Evolutionary conservation across 306 rosid species (phyloP), one percentile per base, ranked within the genome.

Genomic region (Senna siamea): DNA sequence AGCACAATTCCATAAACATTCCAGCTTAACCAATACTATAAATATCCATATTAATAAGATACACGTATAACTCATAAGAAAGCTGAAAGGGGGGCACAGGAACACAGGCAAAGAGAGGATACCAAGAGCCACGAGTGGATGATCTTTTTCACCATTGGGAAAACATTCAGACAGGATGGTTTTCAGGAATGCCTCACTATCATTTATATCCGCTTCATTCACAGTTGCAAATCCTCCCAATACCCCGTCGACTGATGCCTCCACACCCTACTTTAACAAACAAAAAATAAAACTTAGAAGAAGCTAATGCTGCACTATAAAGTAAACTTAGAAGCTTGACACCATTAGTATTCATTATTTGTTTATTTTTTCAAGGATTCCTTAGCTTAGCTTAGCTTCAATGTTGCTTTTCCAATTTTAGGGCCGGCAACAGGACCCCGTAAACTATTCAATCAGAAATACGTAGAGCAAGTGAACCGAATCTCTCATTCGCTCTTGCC

Each of bases 221-320:
- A 92, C 90, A 50, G 76, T 85, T 40, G 87, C 90, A 80, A 30
- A 91, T 17, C 98, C 98, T 55, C 98, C 97, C 77, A 94, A 80
- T 4, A 94, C 96, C 32, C 98, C 98, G 66, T 94, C 91, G n/a
- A 86, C 66, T 5, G 90, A 91, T 28, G 98, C 96, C 68, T 88
- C 93, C 59, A 94, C 92, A 32, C 89, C 93, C 96, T 90, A 65
- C 23, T 62, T 78, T 19, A 67, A 55, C 72, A 63, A 35, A 63
- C n/a, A 26, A 63, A 80, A 70, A 41, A 60, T 15, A 2, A 74
- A 54, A 56, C 69, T 54, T 22, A 40, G 22, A 1, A 63, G 17
- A 69, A 22, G 62, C 55, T 20, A 46, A 10, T 17, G 15, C 10
- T 57, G 56, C 41, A 78, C 17, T 46, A n/a, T 62, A 58, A 52